phyloP scores from a whole-genome alignment of 108 stramenopile genomes.

The Cyclotella kingstonii region DNA sequence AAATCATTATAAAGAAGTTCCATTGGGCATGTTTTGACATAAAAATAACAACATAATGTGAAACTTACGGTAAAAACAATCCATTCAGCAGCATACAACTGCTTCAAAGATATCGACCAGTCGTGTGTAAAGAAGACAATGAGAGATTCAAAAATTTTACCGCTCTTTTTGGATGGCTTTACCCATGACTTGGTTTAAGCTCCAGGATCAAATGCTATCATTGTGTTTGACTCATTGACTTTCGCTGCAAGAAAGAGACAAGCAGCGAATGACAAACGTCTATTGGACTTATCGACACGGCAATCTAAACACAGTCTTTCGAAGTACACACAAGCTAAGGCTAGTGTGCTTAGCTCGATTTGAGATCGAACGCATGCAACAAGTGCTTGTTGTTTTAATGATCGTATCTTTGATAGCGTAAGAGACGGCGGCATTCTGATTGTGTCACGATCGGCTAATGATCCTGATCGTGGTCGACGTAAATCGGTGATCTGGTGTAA shows the following conservation, averaged over 20 bases:
- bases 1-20: background rate
- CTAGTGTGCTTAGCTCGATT: conserved; percentile 85
- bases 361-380: conserved; percentile 63
- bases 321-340: conserved; percentile 89
- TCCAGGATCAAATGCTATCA: conserved; percentile 44
- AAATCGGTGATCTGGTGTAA: conserved; percentile 20
- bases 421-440: conserved; percentile 93
- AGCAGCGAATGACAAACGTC: conserved; percentile 86
- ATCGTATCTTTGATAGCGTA: conserved; percentile 88
- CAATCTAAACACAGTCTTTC: conserved; percentile 90
- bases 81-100: conserved; percentile 82
- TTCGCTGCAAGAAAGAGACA: conserved; percentile 90
- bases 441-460: conserved; percentile 39
- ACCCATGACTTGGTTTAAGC: conserved; percentile 53
- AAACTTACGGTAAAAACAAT: conserved; percentile 70
- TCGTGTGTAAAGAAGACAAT: conserved; percentile 85
- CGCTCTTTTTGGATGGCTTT: conserved; percentile 64
- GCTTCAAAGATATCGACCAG: conserved; percentile 76
- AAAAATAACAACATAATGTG: background rate
- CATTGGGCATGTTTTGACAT: too few relatives aligned
- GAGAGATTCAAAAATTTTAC: conserved; percentile 72
- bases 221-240: conserved; percentile 78
- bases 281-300: conserved; percentile 91
- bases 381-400: conserved; percentile 82
- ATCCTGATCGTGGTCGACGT: conserved; percentile 35